Conservation (phyloP, 495 filamentous ascomycete genomes). For the Terfezia boudieri region DNA sequence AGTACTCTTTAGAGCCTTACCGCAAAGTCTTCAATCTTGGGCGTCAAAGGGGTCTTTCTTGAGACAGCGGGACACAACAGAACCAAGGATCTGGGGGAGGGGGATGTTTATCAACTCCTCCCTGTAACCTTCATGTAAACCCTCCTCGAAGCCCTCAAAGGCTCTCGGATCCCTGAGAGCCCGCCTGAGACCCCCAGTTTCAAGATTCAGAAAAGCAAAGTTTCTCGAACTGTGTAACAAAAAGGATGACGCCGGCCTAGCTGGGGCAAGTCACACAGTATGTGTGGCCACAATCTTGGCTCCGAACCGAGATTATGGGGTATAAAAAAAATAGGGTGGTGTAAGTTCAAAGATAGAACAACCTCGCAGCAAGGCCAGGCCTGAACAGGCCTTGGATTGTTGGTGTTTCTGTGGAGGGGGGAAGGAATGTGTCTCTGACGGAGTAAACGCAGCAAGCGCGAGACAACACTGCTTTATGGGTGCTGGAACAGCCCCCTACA, state of each 20-base stretch:
- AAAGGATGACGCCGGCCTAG: background rate
- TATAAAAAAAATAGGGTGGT: background rate
- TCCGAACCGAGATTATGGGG: too few relatives aligned
- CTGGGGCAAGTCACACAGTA: background rate
- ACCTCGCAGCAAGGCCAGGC: too few relatives aligned
- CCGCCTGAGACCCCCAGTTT: conserved; percentile 1
- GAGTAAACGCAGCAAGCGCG: conserved; percentile 12
- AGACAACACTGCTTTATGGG: background rate
- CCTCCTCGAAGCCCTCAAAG: background rate
- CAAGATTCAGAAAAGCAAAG: background rate
- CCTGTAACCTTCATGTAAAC: background rate
- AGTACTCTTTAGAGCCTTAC: too few relatives aligned
- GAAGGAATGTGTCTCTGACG: background rate
- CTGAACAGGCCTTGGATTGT: background rate
- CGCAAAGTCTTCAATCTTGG: too few relatives aligned
- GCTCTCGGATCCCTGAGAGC: background rate
- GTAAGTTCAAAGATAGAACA: conserved; percentile 4
- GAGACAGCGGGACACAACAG: too few relatives aligned
- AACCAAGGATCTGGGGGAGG: background rate
- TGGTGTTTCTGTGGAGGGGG: conserved; percentile 1
- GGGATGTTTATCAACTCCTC: background rate
- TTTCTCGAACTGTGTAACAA: background rate
- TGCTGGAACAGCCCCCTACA: too few relatives aligned
- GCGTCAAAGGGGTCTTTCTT: too few relatives aligned
- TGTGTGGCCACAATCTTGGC: background rate